Evolutionary conservation across 805 yeast species (phyloP), one percentile per base, ranked within the genome.

Genomic region (Ogataea kodamae): DNA sequence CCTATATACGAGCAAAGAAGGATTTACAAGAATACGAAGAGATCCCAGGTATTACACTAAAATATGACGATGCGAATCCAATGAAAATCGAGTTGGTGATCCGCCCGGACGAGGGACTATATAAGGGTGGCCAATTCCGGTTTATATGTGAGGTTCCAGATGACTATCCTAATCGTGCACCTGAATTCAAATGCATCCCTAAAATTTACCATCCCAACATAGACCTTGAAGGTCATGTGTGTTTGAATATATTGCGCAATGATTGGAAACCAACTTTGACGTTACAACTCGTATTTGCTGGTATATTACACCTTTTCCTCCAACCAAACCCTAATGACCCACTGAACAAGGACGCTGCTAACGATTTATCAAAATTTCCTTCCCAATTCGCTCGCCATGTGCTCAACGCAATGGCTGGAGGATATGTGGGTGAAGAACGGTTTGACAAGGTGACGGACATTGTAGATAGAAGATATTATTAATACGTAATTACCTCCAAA

Each of bases 181-280:
- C 98, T 7, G 83, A 78, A 52, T 87, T 88, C 35, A 70, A 72
- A 46, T 82, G 94, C 49, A 33, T 67, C 18, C 72, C 78, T 33
- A 78, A 70, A 52, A 84, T 90, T 5, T 90, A 83, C 61, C 98
- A 90, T 55, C 98, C 98, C 9, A 90, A 90, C 53, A 90, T 90
- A 45, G 96, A 90, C 55, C 55, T 76, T 13, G 81, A 84, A 26
- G 97, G 97, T 0, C 90, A 88, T 53, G 84, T 90, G 5, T 90
- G 98, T 54, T 68, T 90, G 40, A 90, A 90, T 54, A 89, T 90
- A 21, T 66, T 90, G 39, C 67, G 97, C 47, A 96, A 89, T 56
- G 97, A 90, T 57, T 90, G 98, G 98, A 78, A 88, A 18, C 97
- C 98, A 0, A 95, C 88, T 0, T 66, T 90, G 46, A 84, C 82